These are phyloP conservation scores for Cylindrotheca closterium DNA, from an alignment of 108 stramenopile genomes.

Conservation along the genomic window DNA sequence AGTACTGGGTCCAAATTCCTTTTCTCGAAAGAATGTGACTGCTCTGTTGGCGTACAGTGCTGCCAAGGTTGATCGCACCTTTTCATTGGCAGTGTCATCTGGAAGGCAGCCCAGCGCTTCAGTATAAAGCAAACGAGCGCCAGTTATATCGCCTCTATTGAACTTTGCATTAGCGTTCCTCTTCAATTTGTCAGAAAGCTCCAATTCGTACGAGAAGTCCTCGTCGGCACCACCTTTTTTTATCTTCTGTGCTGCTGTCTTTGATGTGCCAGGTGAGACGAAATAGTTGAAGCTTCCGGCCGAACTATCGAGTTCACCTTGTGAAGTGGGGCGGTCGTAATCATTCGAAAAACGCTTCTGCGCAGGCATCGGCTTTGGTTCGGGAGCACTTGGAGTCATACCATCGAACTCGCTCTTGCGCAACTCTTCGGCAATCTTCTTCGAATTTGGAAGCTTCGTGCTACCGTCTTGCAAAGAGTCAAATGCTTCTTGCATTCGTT, in stretches of 20 bases:
- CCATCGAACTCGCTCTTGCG: constrained; percentile 17
- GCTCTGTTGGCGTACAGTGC: constrained; percentile 51
- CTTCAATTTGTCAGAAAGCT: constrained; percentile 39
- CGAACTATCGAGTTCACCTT: constrained; percentile 22
- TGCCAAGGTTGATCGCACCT: constrained; percentile 25
- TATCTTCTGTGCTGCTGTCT: background rate
- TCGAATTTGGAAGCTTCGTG: constrained; percentile 19
- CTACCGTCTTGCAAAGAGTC: constrained; percentile 19
- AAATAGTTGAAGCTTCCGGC: constrained; percentile 29
- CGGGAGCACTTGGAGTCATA: background rate
- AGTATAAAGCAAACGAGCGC: constrained; percentile 34
- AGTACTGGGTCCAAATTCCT: constrained; percentile 38
- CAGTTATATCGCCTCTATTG: constrained; percentile 36
- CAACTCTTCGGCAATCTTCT: constrained; percentile 33
- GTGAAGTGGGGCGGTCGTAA: background rate
- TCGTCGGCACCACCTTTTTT: constrained; percentile 5
- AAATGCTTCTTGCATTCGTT: constrained; percentile 23
- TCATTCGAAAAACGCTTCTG: background rate
- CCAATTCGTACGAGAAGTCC: constrained; percentile 28
- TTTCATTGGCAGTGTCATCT: constrained; percentile 23
- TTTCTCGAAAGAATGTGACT: constrained; percentile 48
- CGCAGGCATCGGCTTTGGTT: background rate
- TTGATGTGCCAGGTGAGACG: constrained; percentile 1
- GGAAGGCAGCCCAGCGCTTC: constrained; percentile 28
- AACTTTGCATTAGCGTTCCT: constrained; percentile 41